These are phyloP conservation scores for Colletotrichum liriopes DNA, from an alignment of 2,329 filamentous ascomycete genomes.

Conservation along the genomic window DNA sequence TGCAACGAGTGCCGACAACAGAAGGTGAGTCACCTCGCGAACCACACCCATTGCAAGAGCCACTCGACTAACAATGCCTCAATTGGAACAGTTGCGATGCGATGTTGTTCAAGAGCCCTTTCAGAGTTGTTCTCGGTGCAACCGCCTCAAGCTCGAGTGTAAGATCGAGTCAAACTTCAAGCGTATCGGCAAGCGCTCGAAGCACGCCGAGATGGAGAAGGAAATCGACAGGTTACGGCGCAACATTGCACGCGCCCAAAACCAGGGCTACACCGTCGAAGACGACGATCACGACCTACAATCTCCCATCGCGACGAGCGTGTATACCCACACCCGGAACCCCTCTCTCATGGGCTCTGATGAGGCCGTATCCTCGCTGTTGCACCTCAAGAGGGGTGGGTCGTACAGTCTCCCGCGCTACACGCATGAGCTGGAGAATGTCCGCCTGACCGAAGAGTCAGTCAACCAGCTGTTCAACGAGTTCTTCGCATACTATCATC, in stretches of 20 bases:
- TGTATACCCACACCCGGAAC: slow-evolving; percentile 73
- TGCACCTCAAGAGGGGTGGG: slow-evolving; percentile 77
- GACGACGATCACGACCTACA: slow-evolving; percentile 72
- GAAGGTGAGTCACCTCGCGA: slow-evolving; percentile 72
- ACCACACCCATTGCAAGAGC: background rate
- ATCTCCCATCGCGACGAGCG: slow-evolving; percentile 71
- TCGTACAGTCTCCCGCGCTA: slow-evolving; percentile 73
- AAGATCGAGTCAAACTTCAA: slow-evolving; percentile 93
- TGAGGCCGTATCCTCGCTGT: slow-evolving; percentile 76
- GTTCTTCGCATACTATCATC: slow-evolving; percentile 84
- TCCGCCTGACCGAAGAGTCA: slow-evolving; percentile 75
- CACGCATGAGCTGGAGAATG: slow-evolving; percentile 74
- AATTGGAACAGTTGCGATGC: slow-evolving; percentile 76
- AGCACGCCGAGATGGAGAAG: slow-evolving; percentile 89
- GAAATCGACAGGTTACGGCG: slow-evolving; percentile 81
- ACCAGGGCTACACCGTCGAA: slow-evolving; percentile 69
- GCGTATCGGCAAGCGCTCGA: slow-evolving; percentile 84
- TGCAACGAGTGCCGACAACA: slow-evolving; percentile 91
- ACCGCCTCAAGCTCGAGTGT: slow-evolving; percentile 84
- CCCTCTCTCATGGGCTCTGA: slow-evolving; percentile 78
- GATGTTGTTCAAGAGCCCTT: slow-evolving; percentile 88
- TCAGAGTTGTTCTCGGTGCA: slow-evolving; percentile 82
- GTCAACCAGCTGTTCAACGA: slow-evolving; percentile 78
- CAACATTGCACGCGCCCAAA: slow-evolving; percentile 72
- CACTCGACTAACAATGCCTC: slow-evolving; percentile 20